Base-by-base conservation (phyloP, 176 grass and related monocot species). In the Poa pratensis region DNA sequence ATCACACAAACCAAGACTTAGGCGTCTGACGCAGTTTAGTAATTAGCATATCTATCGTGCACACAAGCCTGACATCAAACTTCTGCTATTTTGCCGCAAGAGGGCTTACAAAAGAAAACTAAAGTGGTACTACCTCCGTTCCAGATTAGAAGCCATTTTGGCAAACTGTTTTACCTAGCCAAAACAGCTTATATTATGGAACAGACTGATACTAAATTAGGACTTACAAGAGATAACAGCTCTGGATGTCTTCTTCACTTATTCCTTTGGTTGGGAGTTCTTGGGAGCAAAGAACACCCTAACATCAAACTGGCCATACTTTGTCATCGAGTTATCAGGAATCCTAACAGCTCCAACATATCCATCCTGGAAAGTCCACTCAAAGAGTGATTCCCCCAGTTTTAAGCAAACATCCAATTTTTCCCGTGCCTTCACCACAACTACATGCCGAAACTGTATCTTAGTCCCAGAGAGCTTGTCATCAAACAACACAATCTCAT, bases 281-380 rank as follows among this genome's bases (percentile, higher is more conserved):
- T 83, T 74, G 9, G 81, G 53, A 75, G 54, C 69, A 83, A 75
- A 75, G 39, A 46, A 48, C 55, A 75, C 81, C 24, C 5, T 74
- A 26, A 75, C 81, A 48, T 49, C 3, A 75, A 83, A 75, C 12
- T 32, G 69, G 6, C 63, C 45, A 66, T 66, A 66, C n/a, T 68
- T 68, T 10, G 20, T 34, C 45, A 63, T 63, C 0, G 12, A 50
- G 17, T 49, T 55, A 34, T 62, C 18, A 63, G 69, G 40, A 83
- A 5, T 16, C 17, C 11, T 83, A 23, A 7, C 20, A 59, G 52
- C 39, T 75, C 53, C 69, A 17, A 10, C 17, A 18, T 3, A 2
- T 50, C 55, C 54, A 74, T 83, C 54, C 39, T 66, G 15, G 15
- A 66, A 66, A 34, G 63, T 34, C 63, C 63, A 66, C 15, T 16